phyloP scores from a whole-genome alignment of 805 yeast species.

The Saccharomyces jurei region DNA sequence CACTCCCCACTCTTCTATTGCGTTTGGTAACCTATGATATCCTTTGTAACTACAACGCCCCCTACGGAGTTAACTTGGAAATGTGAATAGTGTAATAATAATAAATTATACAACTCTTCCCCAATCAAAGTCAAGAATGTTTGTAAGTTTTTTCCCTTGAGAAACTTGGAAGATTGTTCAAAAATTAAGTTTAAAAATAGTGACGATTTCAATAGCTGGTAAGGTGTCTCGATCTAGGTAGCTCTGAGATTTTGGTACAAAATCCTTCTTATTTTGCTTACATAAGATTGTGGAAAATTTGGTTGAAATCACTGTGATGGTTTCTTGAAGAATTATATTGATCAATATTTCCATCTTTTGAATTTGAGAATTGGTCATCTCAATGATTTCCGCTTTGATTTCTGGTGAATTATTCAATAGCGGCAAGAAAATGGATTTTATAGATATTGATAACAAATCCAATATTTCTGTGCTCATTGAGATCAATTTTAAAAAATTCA shows the following conservation, averaged over 20 bases:
- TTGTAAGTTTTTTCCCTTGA: constrained; percentile 42
- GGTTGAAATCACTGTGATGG: constrained; percentile 44
- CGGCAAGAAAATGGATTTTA: constrained; percentile 69
- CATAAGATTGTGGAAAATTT: constrained; percentile 45
- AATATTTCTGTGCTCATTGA: constrained; percentile 51
- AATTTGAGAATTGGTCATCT: constrained; percentile 52
- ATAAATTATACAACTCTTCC: constrained; percentile 42
- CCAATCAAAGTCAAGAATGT: constrained; percentile 52
- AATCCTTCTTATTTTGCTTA: constrained; percentile 72
- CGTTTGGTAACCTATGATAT: constrained; percentile 69
- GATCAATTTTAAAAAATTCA: constrained; percentile 43
- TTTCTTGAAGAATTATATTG: constrained; percentile 53
- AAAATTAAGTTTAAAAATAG: constrained; percentile 35
- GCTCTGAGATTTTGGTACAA: constrained; percentile 39
- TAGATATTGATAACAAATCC: constrained; percentile 59
- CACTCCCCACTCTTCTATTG: constrained; percentile 60
- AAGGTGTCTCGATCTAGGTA: constrained; percentile 53
- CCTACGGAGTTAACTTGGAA: constrained; percentile 75
- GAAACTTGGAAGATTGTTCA: constrained; percentile 31
- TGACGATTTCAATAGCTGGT: constrained; percentile 57
- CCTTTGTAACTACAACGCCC: constrained; percentile 74
- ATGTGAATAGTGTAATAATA: constrained; percentile 67
- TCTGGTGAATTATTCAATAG: constrained; percentile 54
- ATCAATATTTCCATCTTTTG: constrained; percentile 56
- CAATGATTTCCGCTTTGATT: constrained; percentile 50